Evolutionary conservation across 257 asterid species (phyloP).

Genomic region (Solanum etuberosum): DNA sequence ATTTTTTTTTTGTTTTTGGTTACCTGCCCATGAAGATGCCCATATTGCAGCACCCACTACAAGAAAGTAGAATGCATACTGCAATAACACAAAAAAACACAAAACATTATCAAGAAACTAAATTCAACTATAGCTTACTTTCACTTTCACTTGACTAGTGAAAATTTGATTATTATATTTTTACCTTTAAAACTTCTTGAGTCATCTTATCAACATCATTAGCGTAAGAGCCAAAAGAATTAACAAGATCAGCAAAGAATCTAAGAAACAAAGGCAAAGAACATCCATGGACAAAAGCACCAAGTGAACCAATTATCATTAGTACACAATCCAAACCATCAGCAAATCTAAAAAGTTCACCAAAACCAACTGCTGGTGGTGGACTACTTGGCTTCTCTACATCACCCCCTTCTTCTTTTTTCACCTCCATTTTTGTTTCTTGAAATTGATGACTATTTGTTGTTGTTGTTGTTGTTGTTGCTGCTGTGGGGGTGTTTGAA

Average conservation of each 20-base stretch:
- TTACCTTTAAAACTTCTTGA: conserved; percentile 86
- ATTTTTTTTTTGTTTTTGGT: background rate
- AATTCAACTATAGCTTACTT: background rate
- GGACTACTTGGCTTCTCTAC: conserved; percentile 41
- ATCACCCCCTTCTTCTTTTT: conserved; percentile 16
- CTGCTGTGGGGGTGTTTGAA: background rate
- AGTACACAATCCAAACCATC: conserved; percentile 71
- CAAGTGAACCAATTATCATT: conserved; percentile 76
- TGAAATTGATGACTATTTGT: background rate
- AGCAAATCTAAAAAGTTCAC: conserved; percentile 81
- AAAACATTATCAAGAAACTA: conserved; percentile 1
- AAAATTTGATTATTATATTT: background rate
- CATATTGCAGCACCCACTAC: conserved; percentile 99
- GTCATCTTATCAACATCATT: conserved; percentile 91
- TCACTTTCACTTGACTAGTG: background rate
- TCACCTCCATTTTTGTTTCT: conserved; percentile 27
- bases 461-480: background rate
- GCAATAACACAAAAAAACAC: conserved; percentile 22
- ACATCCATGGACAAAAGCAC: conserved; percentile 91
- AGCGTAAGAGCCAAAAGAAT: conserved; percentile 89
- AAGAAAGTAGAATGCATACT: conserved; percentile 97
- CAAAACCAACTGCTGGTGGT: conserved; percentile 39
- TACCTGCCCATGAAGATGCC: conserved; percentile 99
- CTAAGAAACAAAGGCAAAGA: conserved; percentile 90
- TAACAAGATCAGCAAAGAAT: conserved; percentile 98